Evolutionary conservation across 2,329 filamentous ascomycete species (phyloP), one percentile per base, ranked within the genome.

Genomic region (Hypoxylon sp.): DNA sequence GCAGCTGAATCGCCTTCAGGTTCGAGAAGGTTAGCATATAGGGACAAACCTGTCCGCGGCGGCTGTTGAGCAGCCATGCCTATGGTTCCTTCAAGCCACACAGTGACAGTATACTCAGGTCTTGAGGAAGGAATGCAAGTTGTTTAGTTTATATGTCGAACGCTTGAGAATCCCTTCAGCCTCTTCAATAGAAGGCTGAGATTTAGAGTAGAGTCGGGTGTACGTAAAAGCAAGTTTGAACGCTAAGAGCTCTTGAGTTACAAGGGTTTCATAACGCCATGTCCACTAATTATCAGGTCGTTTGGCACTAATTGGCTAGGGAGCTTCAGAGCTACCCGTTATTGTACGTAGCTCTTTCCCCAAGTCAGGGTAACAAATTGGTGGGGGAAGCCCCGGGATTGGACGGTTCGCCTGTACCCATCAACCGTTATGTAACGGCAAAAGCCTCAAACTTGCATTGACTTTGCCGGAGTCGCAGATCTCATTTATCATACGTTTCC

Each of bases 1-100:
- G 85, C 81, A 1, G 84, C 74, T 34, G 81, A 71, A 62, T 80
- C 78, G 68, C 78, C 73, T 48, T 83, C 80, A 19, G 87, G 82
- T 73, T 93, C 90, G 68, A 96, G 87, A 45, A 97, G 86, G 77
- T 96, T 92, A 58, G 92, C 94, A 77, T 97, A 97, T 4, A 96
- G 87, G 16, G 92, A 94, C 70, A 93, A 82, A 61, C 85, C 79
- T 48, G 78, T 75, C 11, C 79, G 78, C 46, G 81, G 81, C 41
- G 81, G 71, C 59, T 72, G 72, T 68, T 75, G 73, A 51, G 67
- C 62, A 14, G 74, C 70, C 75, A 77, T 77, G 3, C 9, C 7
- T 55, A 14, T 45, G 27, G 25, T 9, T 16, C 8, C 14, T 54
- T 39, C 12, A 12, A 47, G 23, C 5, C 14, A 1, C 23, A 11